Percentiles rank a stretch among this genome's conserved stretches.
phyloP scores from a whole-genome alignment of 495 filamentous ascomycete species.

The Annulohypoxylon maeteangense region DNA sequence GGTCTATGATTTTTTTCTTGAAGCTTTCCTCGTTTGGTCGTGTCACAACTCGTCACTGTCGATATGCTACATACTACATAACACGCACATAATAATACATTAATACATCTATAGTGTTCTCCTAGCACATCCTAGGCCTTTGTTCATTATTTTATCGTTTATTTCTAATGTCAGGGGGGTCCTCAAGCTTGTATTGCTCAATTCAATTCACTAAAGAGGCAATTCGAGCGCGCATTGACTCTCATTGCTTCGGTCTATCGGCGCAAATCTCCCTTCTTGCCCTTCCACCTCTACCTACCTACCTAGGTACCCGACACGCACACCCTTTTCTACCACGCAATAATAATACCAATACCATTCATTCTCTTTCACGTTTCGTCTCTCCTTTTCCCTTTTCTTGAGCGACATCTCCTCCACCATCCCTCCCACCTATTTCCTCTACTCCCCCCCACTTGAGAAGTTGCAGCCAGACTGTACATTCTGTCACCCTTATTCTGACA shows the following conservation, averaged over 20 bases:
- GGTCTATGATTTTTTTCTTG: slow-evolving; percentile 11
- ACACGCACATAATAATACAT: not conserved
- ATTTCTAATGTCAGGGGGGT: slow-evolving; percentile 9
- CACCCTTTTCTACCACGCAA: slow-evolving; percentile 36
- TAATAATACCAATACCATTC: slow-evolving; percentile 22
- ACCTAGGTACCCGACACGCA: slow-evolving; percentile 21
- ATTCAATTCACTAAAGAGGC: slow-evolving; percentile 12
- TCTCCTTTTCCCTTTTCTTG: slow-evolving; percentile 43
- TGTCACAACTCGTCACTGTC: slow-evolving; percentile 34
- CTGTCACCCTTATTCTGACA: slow-evolving; percentile 33
- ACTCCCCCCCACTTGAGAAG: slow-evolving; percentile 35
- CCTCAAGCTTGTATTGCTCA: not conserved
- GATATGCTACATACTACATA: slow-evolving; percentile 2
- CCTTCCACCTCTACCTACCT: slow-evolving; percentile 1
- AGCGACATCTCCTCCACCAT: slow-evolving; percentile 34
- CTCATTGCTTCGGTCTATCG: slow-evolving; percentile 41
- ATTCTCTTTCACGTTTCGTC: slow-evolving; percentile 32
- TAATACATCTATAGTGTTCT: not conserved
- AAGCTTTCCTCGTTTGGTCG: slow-evolving; percentile 40
- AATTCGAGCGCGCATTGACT: slow-evolving; percentile 37
- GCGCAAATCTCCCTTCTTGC: slow-evolving; percentile 48
- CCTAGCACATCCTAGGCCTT: slow-evolving; percentile 9
- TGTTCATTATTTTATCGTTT: slow-evolving; percentile 9
- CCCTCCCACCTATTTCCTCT: slow-evolving; percentile 28
- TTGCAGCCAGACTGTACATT: slow-evolving; percentile 49